These are phyloP conservation scores for Aphanomyces stellatus DNA, from an alignment of 352 stramenopile species.

Conservation along the genomic window DNA sequence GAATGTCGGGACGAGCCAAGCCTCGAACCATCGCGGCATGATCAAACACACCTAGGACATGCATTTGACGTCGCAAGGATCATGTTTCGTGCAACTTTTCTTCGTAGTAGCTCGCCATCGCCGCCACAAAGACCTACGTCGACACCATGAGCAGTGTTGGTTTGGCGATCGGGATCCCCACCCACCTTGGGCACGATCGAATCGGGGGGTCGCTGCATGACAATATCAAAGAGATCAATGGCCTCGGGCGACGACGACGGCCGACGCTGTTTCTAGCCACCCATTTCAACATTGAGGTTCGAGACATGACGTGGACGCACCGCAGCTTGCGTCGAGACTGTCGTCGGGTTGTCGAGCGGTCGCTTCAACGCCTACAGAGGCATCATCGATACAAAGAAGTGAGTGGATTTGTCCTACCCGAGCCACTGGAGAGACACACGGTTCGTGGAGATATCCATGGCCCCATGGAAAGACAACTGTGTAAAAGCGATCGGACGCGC, in stretches of 20 bases:
- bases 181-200: constrained; percentile 8
- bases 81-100: too few relatives aligned
- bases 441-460: constrained; percentile 51
- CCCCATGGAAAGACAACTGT: constrained; percentile 66
- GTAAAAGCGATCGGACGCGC: constrained; percentile 47
- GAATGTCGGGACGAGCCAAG: too few relatives aligned
- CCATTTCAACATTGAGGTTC: background rate
- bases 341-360: background rate
- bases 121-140: too few relatives aligned
- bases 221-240: background rate
- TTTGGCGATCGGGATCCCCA: background rate
- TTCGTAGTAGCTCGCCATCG: too few relatives aligned
- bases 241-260: background rate
- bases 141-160: too few relatives aligned
- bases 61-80: too few relatives aligned
- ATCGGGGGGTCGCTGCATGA: background rate
- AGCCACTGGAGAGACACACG: background rate
- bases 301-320: background rate
- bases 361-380: background rate
- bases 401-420: background rate
- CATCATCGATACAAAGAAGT: background rate
- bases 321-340: background rate
- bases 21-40: too few relatives aligned
- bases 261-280: background rate
- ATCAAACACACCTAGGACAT: too few relatives aligned